Evolutionary conservation across 139 green algal genomes (phyloP).

Genomic region (Spirogloea muscicola): DNA sequence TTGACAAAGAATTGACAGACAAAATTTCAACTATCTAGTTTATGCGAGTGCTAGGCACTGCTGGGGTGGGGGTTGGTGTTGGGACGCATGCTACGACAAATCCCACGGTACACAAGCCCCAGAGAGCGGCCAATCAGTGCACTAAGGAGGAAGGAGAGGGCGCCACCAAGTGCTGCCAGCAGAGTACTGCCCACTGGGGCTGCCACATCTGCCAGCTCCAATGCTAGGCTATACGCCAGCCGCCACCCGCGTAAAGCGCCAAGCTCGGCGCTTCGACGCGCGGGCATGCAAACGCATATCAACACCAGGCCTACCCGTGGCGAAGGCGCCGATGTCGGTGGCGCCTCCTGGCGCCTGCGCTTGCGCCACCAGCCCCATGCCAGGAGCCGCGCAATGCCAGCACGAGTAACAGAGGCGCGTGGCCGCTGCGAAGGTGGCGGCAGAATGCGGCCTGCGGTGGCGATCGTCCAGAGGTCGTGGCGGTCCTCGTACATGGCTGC

Average conservation of each 20-base stretch:
- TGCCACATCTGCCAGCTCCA: constrained; percentile 15
- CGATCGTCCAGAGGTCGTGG: constrained; percentile 38
- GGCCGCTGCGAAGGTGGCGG: too few relatives aligned
- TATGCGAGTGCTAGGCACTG: too few relatives aligned
- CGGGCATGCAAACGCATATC: background rate
- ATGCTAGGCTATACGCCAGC: background rate
- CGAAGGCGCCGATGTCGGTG: background rate
- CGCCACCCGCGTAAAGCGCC: background rate
- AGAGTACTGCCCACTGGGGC: constrained; percentile 38
- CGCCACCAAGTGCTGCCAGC: constrained; percentile 10
- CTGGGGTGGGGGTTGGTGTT: too few relatives aligned
- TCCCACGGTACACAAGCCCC: constrained; percentile 54
- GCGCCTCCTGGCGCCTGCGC: background rate
- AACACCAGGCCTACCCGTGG: background rate
- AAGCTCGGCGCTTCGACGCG: background rate
- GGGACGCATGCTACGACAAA: constrained; percentile 44
- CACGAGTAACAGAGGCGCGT: too few relatives aligned
- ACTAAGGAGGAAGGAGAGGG: constrained; percentile 55
- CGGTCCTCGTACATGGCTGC: constrained; percentile 57
- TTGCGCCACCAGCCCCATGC: background rate
- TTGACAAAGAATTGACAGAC: too few relatives aligned
- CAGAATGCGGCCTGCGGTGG: background rate
- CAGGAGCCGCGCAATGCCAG: too few relatives aligned
- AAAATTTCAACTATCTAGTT: too few relatives aligned
- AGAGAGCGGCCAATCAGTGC: constrained; percentile 54